Percentiles rank a stretch among this genome's conserved stretches.
phyloP scores from a whole-genome alignment of 805 yeast genomes.

The Saccharomycopsis vini region DNA sequence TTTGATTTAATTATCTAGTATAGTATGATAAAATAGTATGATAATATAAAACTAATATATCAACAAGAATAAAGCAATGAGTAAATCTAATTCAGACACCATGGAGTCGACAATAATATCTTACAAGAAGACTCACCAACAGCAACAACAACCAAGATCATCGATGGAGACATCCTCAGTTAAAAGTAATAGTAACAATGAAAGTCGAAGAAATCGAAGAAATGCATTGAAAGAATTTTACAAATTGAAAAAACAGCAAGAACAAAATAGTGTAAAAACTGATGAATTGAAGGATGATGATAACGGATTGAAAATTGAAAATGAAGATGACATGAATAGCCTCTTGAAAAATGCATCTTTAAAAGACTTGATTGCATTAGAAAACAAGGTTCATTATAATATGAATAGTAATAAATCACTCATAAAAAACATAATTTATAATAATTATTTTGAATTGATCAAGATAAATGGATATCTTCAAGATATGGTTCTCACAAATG shows the following conservation, averaged over 20 bases:
- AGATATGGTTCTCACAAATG: too few species aligned
- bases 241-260: slow-evolving; percentile 24
- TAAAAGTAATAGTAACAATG: too few species aligned
- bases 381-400: slow-evolving; percentile 16
- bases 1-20: too few species aligned
- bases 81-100: too few species aligned
- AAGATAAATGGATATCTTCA: slow-evolving; percentile 14
- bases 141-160: background rate
- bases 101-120: background rate
- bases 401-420: slow-evolving; percentile 15
- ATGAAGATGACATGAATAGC: slow-evolving; percentile 18
- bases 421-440: slow-evolving; percentile 18
- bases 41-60: too few species aligned
- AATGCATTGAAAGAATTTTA: slow-evolving; percentile 22
- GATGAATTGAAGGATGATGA: slow-evolving; percentile 35
- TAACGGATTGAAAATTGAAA: slow-evolving; percentile 22
- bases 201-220: slow-evolving; percentile 14
- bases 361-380: slow-evolving; percentile 19
- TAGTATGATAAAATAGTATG: too few species aligned
- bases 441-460: slow-evolving; percentile 18
- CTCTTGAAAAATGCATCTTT: slow-evolving; percentile 18
- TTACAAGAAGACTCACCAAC: background rate
- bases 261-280: slow-evolving; percentile 21
- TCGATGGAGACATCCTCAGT: background rate
- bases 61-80: too few species aligned